A percentile compares a stretch with the other conserved stretches of the same genome.
phyloP scores from a whole-genome alignment of 345 rosid genomes.

The Gossypium mustelinum region DNA sequence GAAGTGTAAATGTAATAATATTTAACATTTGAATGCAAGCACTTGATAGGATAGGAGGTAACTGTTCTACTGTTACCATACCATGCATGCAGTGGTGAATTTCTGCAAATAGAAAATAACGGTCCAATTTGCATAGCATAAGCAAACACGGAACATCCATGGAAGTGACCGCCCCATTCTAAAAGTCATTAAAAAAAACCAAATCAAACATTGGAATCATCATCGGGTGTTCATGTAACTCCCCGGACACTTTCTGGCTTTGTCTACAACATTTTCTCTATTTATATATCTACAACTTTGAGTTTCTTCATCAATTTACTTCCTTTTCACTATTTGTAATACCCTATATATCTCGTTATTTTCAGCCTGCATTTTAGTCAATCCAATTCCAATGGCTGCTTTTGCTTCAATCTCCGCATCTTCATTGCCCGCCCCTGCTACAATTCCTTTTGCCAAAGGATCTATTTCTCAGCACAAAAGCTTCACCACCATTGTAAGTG shows the following conservation, averaged over 20 bases:
- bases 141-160: background rate
- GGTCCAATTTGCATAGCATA: background rate
- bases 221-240: conserved; percentile 10
- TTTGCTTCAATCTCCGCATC: conserved; percentile 27
- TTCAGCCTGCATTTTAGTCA: background rate
- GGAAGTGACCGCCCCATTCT: background rate
- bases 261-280: conserved; percentile 2
- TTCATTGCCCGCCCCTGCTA: conserved; percentile 22
- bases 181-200: conserved; percentile 9
- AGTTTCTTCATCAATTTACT: conserved; percentile 11
- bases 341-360: background rate
- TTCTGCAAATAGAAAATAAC: background rate
- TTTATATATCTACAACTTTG: conserved; percentile 6
- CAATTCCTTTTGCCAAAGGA: conserved; percentile 4
- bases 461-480: conserved; percentile 16
- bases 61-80: conserved; percentile 29
- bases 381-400: conserved; percentile 25
- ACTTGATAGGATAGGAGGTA: conserved; percentile 23
- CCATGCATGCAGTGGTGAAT: conserved; percentile 14
- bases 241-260: background rate
- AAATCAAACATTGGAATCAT: conserved; percentile 25
- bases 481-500: conserved; percentile 25
- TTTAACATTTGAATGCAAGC: conserved; percentile 30
- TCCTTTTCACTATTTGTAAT: background rate
- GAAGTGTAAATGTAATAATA: background rate